Evolutionary conservation across 306 rosid genomes (phyloP), one percentile per base, ranked within the genome.

Genomic region (Acacia melanoxylon): DNA sequence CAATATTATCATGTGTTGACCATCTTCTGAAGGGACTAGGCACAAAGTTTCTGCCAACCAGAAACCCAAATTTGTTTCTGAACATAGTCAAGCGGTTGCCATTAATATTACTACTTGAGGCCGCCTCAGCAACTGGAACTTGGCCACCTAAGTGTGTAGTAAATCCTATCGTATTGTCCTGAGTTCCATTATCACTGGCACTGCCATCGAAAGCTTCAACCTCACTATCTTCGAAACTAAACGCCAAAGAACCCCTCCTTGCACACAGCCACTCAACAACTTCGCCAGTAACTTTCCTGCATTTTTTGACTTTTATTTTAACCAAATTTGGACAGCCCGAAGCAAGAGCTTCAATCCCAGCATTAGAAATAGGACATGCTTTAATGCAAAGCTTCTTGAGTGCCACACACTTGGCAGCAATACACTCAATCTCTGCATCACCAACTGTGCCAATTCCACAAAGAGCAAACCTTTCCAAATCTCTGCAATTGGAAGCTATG

Each of bases 251-350:
- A 48, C 87, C 80, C 79, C 94, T 89, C 68, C 85, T 85, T 63
- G 85, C 88, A 0, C 87, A 84, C 81, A 94, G 83, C 98, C 93
- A 88, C 41, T 88, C 91, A 1, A 84, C 95, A n/a, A 82, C 85
- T 46, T 87, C 92, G 25, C 86, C 82, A 8, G 88, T 92, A 72
- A 94, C 93, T 71, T 92, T 89, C 52, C 77, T 89, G 76, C 98
- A 94, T 82, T 92, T 92, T 79, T 90, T 94, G 7, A 94, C 93
- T 86, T 94, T 94, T 12, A 94, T 89, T 85, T 94, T 94, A 63
- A 92, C 87, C 88, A 94, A 88, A 87, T 91, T 94, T 33, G 98
- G 98, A 62, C 94, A 94, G 10, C 98, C 98, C 37, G 86, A 91
- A 81, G 93, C 96, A 49, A 94, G 88, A 41, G 91, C 85, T 61